Conservation (phyloP, 495 filamentous ascomycete species). For the Apiosordaria backusii region DNA sequence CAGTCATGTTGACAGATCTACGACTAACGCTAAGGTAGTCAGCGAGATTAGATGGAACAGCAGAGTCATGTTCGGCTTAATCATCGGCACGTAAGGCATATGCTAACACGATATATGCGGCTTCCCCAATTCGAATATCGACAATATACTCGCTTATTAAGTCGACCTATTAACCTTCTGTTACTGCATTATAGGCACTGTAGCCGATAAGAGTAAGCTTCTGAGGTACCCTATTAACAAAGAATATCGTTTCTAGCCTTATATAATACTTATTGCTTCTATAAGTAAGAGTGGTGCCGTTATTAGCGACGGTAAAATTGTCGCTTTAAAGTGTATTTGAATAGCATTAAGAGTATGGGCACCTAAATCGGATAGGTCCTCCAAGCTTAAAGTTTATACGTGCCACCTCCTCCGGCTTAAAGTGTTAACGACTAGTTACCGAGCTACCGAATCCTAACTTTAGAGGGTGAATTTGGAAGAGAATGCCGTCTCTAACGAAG, state of each 20-base stretch:
- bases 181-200: background rate
- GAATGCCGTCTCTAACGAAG: slow-evolving; percentile 14
- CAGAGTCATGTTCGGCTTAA: background rate
- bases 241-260: slow-evolving; percentile 7
- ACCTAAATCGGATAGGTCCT: slow-evolving; percentile 13
- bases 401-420: background rate
- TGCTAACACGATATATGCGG: slow-evolving; percentile 11
- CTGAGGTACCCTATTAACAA: slow-evolving; percentile 5
- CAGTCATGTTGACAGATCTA: slow-evolving; percentile 16
- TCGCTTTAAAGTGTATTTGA: background rate
- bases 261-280: slow-evolving; percentile 10
- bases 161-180: slow-evolving; percentile 5
- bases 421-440: background rate
- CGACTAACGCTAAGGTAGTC: slow-evolving; percentile 14
- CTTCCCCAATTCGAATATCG: slow-evolving; percentile 5
- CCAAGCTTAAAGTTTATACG: slow-evolving; percentile 12
- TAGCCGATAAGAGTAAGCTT: background rate
- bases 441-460: slow-evolving; percentile 18
- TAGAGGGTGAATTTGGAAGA: slow-evolving; percentile 16
- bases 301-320: background rate
- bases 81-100: slow-evolving; percentile 10
- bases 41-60: slow-evolving; percentile 4
- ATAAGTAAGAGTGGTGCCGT: background rate
- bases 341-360: slow-evolving; percentile 13
- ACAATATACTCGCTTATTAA: slow-evolving; percentile 11